Evolutionary conservation across 1,284 basidiomycete genomes (phyloP), one percentile per base, ranked within the genome.

Genomic region (Leccinum subrobustum): DNA sequence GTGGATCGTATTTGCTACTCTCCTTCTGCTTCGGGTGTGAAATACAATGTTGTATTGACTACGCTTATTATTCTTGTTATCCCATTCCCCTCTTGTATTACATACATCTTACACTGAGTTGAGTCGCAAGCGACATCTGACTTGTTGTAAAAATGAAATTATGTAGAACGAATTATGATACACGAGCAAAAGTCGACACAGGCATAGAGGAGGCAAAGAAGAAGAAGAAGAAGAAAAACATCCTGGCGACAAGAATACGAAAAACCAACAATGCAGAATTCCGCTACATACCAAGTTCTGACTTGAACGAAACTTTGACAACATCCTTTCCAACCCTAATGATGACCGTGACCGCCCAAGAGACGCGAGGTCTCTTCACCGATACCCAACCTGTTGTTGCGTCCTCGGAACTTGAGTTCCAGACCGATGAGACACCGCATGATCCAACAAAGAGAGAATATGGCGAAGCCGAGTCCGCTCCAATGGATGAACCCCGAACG

Each of bases 381-480:
- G 27, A 76, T 72, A 14, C 71, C 73, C 52, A 73, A 48, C 61
- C 73, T 75, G 37, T 73, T 73, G 65, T 67, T 54, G 16, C 71
- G 73, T 47, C 70, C 73, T 58, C 74, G 64, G 63, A 74, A 76
- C 64, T 73, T 73, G 4, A 75, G 35, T 50, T 75, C 71, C 33
- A 87, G 70, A 11, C 87, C 86, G 56, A 81, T 81, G 3, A 84
- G 76, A 56, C 88, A 89, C 75, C 95, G 93, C 73, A 90, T 73
- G 60, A 97, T 91, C 82, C 91, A 95, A 62, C 96, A 78, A 66
- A 94, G 79, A 37, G 93, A 88, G 58, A 97, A 81, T 70, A 96
- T 84, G 71, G 95, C 85, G 75, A 96, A 96, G 9, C 79, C 92
- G 52, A 97, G 82, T 3, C 94, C 88, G 16, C 72, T 88, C 94